phyloP scores from a whole-genome alignment of 176 grass and related monocot genomes.

The Oryza longistaminata region DNA sequence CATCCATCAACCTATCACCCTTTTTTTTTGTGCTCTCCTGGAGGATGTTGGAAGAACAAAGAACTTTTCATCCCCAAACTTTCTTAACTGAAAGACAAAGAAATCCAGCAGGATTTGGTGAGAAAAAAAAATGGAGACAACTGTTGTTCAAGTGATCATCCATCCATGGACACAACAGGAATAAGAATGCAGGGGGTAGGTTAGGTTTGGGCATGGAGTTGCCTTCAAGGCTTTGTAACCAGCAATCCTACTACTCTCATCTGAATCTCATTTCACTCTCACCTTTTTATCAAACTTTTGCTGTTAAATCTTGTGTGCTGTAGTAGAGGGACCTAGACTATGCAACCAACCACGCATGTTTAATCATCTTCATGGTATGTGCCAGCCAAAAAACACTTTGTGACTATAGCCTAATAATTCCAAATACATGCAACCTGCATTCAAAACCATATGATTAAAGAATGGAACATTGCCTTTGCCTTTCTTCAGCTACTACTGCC shows the following conservation, averaged over 20 bases:
- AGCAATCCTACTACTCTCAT: constrained; percentile 2
- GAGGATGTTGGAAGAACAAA: not conserved
- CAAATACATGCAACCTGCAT: constrained; percentile 13
- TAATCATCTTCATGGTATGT: constrained; percentile 17
- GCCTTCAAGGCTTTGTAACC: constrained; percentile 48
- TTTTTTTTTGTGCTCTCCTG: not conserved
- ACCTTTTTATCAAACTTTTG: constrained; percentile 31
- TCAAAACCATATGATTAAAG: constrained; percentile 28
- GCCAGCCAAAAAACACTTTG: not conserved
- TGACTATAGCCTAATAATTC: constrained; percentile 18
- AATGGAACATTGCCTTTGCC: not conserved
- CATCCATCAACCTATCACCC: not conserved
- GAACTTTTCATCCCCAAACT: not conserved
- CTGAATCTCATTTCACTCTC: not conserved
- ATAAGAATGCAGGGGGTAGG: not conserved
- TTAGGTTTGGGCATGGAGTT: constrained; percentile 32
- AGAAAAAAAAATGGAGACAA: constrained; percentile 22
- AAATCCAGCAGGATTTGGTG: constrained; percentile 42
- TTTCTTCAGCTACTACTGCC: not conserved
- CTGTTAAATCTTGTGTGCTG: constrained; percentile 3
- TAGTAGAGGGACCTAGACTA: constrained; percentile 18
- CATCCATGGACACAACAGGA: not conserved
- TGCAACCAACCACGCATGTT: constrained; percentile 31
- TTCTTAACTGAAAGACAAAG: constrained; percentile 43
- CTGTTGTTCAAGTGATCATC: constrained; percentile 2